Evolutionary conservation across 2,329 filamentous ascomycete genomes (phyloP).

Genomic region (Fusarium pseudoanthophilum): DNA sequence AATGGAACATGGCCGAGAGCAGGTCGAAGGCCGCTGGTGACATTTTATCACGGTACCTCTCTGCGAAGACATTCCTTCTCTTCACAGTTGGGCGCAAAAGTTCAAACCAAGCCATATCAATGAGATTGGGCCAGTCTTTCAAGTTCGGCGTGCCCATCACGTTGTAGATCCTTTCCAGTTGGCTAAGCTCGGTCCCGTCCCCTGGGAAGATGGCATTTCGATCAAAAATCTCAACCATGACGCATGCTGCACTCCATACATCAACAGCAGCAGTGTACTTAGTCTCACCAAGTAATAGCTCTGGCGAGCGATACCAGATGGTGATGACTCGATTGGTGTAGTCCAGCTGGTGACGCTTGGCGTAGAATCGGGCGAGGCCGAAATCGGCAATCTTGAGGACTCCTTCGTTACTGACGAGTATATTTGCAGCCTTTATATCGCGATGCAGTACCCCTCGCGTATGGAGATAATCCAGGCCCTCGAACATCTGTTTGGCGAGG

Average conservation of each 20-base stretch:
- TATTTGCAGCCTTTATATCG: constrained; percentile 98
- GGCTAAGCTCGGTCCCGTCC: constrained; percentile 93
- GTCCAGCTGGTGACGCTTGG: constrained; percentile 89
- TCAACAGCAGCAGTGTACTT: constrained; percentile 91
- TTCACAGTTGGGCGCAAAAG: constrained; percentile 82
- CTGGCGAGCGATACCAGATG: constrained; percentile 86
- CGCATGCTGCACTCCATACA: constrained; percentile 97
- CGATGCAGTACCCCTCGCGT: constrained; percentile 92
- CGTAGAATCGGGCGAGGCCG: constrained; percentile 94
- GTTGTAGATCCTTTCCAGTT: constrained; percentile 96
- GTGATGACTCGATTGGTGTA: constrained; percentile 99
- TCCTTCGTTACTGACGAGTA: constrained; percentile 89
- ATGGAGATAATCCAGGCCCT: constrained; percentile 93
- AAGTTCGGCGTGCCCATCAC: constrained; percentile 88
- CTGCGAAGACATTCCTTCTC: constrained; percentile 79
- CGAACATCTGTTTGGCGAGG: constrained; percentile 90
- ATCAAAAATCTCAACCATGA: constrained; percentile 96
- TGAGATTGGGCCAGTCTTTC: constrained; percentile 85
- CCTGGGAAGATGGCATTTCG: constrained; percentile 94
- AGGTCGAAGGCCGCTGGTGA: constrained; percentile 86
- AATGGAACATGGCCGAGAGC: constrained; percentile 85
- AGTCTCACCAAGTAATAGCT: constrained; percentile 90
- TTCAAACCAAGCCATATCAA: constrained; percentile 98
- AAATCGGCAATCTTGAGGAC: constrained; percentile 95
- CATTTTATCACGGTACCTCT: constrained; percentile 82